These are phyloP conservation scores for Hyaloperonospora brassicae DNA, from an alignment of 352 stramenopile genomes.

Conservation along the genomic window DNA sequence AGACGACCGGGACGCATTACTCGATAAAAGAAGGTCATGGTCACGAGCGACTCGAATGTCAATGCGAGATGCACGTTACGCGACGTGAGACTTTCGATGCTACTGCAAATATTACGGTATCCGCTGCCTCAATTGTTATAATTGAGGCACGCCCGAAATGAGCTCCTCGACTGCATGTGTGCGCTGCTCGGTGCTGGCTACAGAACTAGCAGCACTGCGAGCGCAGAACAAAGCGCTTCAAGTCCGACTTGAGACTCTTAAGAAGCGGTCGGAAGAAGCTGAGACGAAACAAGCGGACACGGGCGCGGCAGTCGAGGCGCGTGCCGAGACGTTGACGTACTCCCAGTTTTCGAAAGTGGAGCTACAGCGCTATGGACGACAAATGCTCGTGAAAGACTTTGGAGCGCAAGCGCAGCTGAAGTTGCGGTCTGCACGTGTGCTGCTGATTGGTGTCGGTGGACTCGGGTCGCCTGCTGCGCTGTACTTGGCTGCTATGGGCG, in stretches of 20 bases:
- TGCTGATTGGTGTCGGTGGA: slow-evolving; percentile 91
- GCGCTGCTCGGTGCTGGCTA: slow-evolving; percentile 23
- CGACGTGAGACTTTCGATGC: too few species aligned
- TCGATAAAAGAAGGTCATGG: neutral
- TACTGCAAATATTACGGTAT: too few species aligned
- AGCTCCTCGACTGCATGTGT: slow-evolving; percentile 13
- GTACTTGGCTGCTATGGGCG: slow-evolving; percentile 92
- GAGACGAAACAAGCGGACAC: slow-evolving; percentile 4
- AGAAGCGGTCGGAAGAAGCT: neutral
- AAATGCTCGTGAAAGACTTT: slow-evolving; percentile 92
- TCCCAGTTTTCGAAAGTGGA: slow-evolving; percentile 44
- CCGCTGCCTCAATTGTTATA: slow-evolving; percentile 10
- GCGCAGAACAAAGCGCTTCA: slow-evolving; percentile 25
- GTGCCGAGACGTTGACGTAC: slow-evolving; percentile 16
- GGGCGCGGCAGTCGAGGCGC: neutral
- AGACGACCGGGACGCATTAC: slow-evolving; percentile 8
- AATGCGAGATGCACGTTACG: too few species aligned
- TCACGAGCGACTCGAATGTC: too few species aligned
- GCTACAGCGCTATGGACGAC: slow-evolving; percentile 88
- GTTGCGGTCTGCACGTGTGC: slow-evolving; percentile 67
- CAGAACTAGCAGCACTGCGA: slow-evolving; percentile 20
- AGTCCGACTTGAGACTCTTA: slow-evolving; percentile 7
- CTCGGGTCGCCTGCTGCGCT: slow-evolving; percentile 92
- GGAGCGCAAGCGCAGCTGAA: slow-evolving; percentile 81
- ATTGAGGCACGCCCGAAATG: slow-evolving; percentile 2